Conservation (phyloP, 805 yeast genomes). For the Teunomyces funiuensis region DNA sequence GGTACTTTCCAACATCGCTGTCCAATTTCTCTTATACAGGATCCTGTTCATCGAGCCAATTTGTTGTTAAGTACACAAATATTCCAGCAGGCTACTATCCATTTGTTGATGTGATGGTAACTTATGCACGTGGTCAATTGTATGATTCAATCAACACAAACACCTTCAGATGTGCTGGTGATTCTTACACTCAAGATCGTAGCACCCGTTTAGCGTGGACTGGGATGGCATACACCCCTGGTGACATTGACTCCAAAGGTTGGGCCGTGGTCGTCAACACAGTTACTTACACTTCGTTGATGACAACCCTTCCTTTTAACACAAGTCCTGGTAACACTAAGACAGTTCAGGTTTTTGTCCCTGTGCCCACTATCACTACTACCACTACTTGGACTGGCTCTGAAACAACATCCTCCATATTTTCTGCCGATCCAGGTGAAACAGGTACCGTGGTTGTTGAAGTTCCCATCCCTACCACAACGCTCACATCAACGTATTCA, state of each 20-base stretch:
- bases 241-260: no score
- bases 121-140: no score
- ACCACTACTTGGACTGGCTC: background rate
- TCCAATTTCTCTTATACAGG: slow-evolving; percentile 5
- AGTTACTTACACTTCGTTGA: no score
- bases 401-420: background rate
- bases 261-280: no score
- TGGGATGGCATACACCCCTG: no score
- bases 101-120: no score
- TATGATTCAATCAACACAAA: no score
- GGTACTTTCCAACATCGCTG: slow-evolving; percentile 15
- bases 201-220: no score
- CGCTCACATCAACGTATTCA: background rate
- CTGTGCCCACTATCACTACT: slow-evolving; percentile 10
- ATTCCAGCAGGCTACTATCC: no score
- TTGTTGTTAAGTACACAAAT: no score
- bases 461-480: background rate
- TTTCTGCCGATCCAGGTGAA: slow-evolving; percentile 7
- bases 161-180: no score
- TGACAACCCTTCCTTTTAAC: slow-evolving; percentile 7
- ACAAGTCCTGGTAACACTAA: slow-evolving; percentile 9
- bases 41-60: slow-evolving; percentile 7
- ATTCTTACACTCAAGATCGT: no score
- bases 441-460: slow-evolving; percentile 9
- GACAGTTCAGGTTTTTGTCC: slow-evolving; percentile 15